phyloP scores from a whole-genome alignment of 2,329 filamentous ascomycete species.

The Calonectria montana region DNA sequence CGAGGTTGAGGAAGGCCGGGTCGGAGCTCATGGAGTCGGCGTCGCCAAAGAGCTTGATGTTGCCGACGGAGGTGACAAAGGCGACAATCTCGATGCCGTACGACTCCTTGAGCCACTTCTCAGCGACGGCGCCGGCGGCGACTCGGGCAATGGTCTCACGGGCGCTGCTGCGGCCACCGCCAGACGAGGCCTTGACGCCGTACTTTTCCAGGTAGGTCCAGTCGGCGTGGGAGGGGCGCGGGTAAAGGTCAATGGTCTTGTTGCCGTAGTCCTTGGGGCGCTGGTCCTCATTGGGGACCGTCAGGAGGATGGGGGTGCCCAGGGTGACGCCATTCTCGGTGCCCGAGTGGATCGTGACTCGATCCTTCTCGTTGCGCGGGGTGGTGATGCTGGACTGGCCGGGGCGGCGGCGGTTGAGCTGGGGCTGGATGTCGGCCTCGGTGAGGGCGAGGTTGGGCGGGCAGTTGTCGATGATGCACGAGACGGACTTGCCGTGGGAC shows the following conservation, averaged over 20 bases:
- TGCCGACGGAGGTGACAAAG: constrained; percentile 88
- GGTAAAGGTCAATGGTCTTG: constrained; percentile 91
- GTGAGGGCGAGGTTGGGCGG: constrained; percentile 89
- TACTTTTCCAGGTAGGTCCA: constrained; percentile 99
- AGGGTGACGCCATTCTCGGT: constrained; percentile 91
- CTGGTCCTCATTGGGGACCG: constrained; percentile 93
- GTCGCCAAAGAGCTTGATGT: constrained; percentile 49
- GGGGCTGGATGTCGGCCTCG: constrained; percentile 91
- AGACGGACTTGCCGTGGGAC: constrained; percentile 92
- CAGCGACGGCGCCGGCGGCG: constrained; percentile 89
- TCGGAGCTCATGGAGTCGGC: constrained; percentile 71
- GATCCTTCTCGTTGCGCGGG: constrained; percentile 91
- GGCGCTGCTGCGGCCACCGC: constrained; percentile 91
- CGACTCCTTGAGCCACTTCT: constrained; percentile 86
- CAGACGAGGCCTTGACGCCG: constrained; percentile 89
- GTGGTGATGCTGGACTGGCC: constrained; percentile 93
- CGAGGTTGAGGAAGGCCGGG: constrained; percentile 80
- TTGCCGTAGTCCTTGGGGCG: constrained; percentile 91
- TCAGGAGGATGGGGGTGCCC: constrained; percentile 89
- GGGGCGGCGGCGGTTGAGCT: constrained; percentile 90
- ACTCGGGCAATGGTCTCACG: constrained; percentile 95
- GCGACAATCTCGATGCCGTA: constrained; percentile 92
- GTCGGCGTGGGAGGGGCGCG: constrained; percentile 92
- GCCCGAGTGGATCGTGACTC: constrained; percentile 91
- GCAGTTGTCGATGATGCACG: constrained; percentile 93